Conservation (phyloP, 768 basidiomycete species). For the Panus rudis region DNA sequence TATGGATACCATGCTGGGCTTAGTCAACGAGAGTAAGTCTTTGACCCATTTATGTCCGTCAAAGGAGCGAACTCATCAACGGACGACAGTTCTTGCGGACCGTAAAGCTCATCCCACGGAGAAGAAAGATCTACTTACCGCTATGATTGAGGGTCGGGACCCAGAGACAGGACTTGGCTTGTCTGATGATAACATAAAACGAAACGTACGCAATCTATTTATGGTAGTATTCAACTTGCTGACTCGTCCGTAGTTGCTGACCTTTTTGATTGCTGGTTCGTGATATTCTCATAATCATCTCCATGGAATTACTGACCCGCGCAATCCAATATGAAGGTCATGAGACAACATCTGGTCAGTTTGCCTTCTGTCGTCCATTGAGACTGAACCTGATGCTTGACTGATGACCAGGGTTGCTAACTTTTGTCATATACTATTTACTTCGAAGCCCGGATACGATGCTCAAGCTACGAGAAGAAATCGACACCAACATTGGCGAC, state of each 20-base stretch:
- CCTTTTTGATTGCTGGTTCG: slow-evolving; percentile 47
- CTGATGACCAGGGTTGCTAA: slow-evolving; percentile 25
- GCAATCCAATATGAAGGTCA: too few relatives aligned
- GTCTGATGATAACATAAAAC: slow-evolving; percentile 33
- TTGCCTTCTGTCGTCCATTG: neutral
- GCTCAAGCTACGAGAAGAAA: slow-evolving; percentile 38
- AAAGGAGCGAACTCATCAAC: too few relatives aligned
- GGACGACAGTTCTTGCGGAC: slow-evolving; percentile 29
- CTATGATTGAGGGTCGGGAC: slow-evolving; percentile 40
- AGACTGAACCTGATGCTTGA: too few relatives aligned
- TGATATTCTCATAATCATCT: slow-evolving; percentile 8
- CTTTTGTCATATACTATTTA: slow-evolving; percentile 39
- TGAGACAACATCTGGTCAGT: slow-evolving; percentile 30
- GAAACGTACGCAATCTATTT: slow-evolving; percentile 28
- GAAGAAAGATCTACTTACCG: slow-evolving; percentile 37
- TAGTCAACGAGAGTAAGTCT: slow-evolving; percentile 32
- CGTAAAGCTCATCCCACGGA: slow-evolving; percentile 31
- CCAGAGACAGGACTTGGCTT: slow-evolving; percentile 35
- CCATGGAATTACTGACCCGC: too few relatives aligned
- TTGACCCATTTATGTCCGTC: too few relatives aligned
- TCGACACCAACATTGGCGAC: slow-evolving; percentile 38
- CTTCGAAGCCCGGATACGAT: slow-evolving; percentile 36
- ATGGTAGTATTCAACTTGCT: neutral
- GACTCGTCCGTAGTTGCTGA: slow-evolving; percentile 28
- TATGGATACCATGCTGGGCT: slow-evolving; percentile 30